phyloP scores from a whole-genome alignment of 2,329 filamentous ascomycete species.

The Fusarium verticillioides region DNA sequence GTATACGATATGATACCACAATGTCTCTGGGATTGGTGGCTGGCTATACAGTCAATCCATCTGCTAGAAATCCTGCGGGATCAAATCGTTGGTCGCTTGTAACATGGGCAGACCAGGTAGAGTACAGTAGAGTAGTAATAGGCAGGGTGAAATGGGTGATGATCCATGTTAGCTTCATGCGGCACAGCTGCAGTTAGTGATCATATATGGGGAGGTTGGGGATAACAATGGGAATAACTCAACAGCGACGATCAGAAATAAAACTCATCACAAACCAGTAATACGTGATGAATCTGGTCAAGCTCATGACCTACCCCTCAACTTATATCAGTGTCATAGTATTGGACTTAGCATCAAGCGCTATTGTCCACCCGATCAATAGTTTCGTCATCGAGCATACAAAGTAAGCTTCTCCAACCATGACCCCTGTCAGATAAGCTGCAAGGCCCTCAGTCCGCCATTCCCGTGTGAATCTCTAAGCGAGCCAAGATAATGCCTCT shows the following conservation, averaged over 20 bases:
- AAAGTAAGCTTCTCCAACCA: neutral
- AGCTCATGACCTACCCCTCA: neutral
- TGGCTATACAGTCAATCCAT: too few species aligned
- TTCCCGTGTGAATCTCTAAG: neutral
- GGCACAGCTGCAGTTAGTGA: neutral
- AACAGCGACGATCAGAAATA: neutral
- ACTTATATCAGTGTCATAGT: neutral
- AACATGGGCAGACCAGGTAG: too few species aligned
- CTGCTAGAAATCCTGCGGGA: too few species aligned
- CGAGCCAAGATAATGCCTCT: neutral
- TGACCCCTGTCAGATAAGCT: neutral
- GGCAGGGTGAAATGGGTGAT: neutral
- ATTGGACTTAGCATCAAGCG: neutral
- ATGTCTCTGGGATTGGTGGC: fast-evolving
- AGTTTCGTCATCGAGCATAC: conserved; percentile 12
- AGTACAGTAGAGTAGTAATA: too few species aligned
- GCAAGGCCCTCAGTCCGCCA: neutral
- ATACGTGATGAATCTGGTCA: neutral
- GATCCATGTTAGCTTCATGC: neutral
- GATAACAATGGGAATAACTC: neutral
- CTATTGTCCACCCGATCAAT: neutral
- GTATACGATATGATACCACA: neutral
- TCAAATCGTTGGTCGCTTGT: too few species aligned
- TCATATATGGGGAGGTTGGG: neutral
- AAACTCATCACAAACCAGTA: neutral